Conservation (phyloP, 768 basidiomycete species). For the Phylloporus sp. region DNA sequence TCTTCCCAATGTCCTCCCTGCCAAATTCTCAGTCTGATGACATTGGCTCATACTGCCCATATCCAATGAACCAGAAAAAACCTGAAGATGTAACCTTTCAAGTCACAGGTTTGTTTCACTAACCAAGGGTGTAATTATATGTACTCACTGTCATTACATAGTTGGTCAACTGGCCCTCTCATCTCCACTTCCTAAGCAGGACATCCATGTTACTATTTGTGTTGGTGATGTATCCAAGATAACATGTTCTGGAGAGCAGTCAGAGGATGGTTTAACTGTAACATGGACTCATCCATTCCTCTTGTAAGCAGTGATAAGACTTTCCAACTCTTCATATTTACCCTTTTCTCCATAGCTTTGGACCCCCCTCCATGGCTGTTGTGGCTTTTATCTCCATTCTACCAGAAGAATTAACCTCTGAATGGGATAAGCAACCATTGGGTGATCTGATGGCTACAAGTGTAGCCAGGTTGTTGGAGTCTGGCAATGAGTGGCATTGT, state of each 20-base stretch:
- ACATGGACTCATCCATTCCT: slow-evolving; percentile 1
- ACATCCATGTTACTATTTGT: neutral
- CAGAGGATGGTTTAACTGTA: neutral
- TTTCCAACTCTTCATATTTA: neutral
- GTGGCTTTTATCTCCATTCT: neutral
- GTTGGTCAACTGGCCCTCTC: neutral
- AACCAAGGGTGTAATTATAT: too few species aligned
- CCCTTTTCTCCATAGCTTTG: neutral
- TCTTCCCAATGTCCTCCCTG: neutral
- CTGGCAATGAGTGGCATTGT: neutral
- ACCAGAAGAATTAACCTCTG: neutral
- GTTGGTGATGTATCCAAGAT: neutral
- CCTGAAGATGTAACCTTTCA: neutral
- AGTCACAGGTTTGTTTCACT: neutral
- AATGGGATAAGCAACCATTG: neutral
- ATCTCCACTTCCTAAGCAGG: neutral
- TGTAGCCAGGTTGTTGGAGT: neutral
- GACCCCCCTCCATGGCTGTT: neutral
- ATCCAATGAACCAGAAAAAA: neutral
- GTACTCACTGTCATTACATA: neutral
- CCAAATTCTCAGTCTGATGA: neutral
- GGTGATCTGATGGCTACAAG: neutral
- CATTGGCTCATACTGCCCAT: neutral
- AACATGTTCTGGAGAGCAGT: neutral
- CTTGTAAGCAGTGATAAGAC: neutral